Evolutionary conservation across 805 yeast genomes (phyloP).

Genomic region (Kodamaea lidongshanica): DNA sequence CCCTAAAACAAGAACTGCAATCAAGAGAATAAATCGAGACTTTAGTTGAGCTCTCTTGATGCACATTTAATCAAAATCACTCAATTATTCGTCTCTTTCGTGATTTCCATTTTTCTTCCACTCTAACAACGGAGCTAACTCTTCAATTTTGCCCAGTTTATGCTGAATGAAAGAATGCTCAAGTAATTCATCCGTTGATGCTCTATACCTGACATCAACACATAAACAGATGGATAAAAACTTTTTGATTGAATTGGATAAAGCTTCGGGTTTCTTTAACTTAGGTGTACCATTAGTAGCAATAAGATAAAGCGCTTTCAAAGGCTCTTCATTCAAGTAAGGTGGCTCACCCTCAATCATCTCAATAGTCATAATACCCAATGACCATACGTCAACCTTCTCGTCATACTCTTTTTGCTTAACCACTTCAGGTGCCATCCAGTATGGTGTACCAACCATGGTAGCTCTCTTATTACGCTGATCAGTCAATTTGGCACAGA

Average conservation of each 20-base stretch:
- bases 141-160: slow-evolving; percentile 55
- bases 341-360: slow-evolving; percentile 88
- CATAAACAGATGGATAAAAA: slow-evolving; percentile 87
- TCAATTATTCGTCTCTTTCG: no score
- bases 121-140: slow-evolving; percentile 53
- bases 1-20: no score
- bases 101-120: slow-evolving; percentile 31
- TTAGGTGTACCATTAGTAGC: slow-evolving; percentile 81
- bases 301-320: slow-evolving; percentile 68
- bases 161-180: slow-evolving; percentile 64
- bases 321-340: slow-evolving; percentile 71
- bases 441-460: slow-evolving; percentile 84
- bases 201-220: slow-evolving; percentile 89
- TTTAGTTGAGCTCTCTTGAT: no score
- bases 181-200: slow-evolving; percentile 80
- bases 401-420: slow-evolving; percentile 75
- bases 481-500: slow-evolving; percentile 66
- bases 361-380: slow-evolving; percentile 81
- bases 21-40: no score
- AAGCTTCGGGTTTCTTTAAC: slow-evolving; percentile 57
- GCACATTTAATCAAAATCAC: no score
- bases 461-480: slow-evolving; percentile 70
- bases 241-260: slow-evolving; percentile 72
- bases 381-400: slow-evolving; percentile 77
- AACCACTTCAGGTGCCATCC: slow-evolving; percentile 90